Conservation (phyloP, 768 basidiomycete species). For the Pisolithus albus region DNA sequence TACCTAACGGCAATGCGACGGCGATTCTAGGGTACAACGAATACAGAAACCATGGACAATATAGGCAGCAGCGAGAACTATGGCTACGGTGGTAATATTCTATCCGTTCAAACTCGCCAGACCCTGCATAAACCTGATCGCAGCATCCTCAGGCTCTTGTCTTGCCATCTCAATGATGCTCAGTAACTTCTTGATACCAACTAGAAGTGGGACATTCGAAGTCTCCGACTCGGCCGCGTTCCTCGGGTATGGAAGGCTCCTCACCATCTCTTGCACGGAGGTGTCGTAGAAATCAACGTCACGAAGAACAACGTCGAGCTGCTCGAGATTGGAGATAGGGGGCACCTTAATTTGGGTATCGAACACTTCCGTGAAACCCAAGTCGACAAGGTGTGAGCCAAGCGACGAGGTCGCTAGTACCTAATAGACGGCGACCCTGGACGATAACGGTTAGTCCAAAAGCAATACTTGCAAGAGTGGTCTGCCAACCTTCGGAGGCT, state of each 20-base stretch:
- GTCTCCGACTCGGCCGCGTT: constrained; percentile 37
- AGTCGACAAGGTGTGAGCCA: constrained; percentile 75
- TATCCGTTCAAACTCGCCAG: constrained; percentile 45
- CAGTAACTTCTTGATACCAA: constrained; percentile 92
- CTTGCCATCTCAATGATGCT: constrained; percentile 93
- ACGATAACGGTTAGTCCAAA: constrained; percentile 3
- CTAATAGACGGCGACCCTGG: constrained; percentile 84
- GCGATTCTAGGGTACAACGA: not conserved
- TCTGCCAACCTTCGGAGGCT: constrained; percentile 81
- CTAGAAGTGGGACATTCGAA: constrained; percentile 47
- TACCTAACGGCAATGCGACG: constrained; percentile 4
- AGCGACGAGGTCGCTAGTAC: constrained; percentile 91
- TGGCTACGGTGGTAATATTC: not conserved
- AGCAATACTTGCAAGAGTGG: not conserved
- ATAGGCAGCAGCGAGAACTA: not conserved
- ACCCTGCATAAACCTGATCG: constrained; percentile 57
- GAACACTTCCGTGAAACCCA: constrained; percentile 85
- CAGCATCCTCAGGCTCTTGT: constrained; percentile 85
- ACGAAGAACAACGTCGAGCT: constrained; percentile 70
- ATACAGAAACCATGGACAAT: not conserved
- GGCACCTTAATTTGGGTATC: constrained; percentile 83
- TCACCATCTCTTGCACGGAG: constrained; percentile 46
- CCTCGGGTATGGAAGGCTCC: constrained; percentile 53
- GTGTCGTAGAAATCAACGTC: constrained; percentile 73
- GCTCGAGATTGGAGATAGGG: constrained; percentile 62